Base-by-base conservation (phyloP, 345 rosid genomes). In the Eucalyptus tenuipes region DNA sequence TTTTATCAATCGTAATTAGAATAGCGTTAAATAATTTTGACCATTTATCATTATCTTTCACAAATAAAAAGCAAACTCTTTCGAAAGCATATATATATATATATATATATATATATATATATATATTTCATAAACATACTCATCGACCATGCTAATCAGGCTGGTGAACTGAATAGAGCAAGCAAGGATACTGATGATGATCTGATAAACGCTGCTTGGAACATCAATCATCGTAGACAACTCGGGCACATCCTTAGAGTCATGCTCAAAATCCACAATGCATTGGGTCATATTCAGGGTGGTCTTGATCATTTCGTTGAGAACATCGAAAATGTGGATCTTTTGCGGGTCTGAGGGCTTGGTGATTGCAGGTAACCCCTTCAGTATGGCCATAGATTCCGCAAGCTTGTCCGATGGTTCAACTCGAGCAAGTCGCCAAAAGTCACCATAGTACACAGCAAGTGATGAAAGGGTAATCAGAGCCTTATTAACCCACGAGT, bases 341-440 rank as follows among this genome's bases (percentile, higher is more conserved):
- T 68, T 88, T 49, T 48, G 88, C 0, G 68, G 59, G 88, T 86
- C 90, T 1, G 40, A 47, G 52, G 85, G 85, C 42, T 71, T 49
- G 52, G 87, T 86, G 71, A 86, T 89, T 44, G 55, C 88, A 71
- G 88, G 88, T 13, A 89, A 68, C 79, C 88, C 88, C 88, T 86
- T 89, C 47, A 89, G 61, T 84, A 89, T 86, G 71, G 88, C 86
- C 11, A 86, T 79, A 3, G 88, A 89, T 31, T 68, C 85, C 8
- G 88, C 88, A 3, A 89, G 79, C 68, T 86, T 71, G 80, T 86
- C 68, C 12, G 88, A 89, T 44, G 88, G n/a, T 15, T 89, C 85
- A 42, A 89, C 85, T 57, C n/a, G 86, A 52, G 90, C 90, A 24
- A 89, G 90, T 64, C 88, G 49, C 88, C 90, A 89, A 68, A 68